Evolutionary conservation across 148 eudicot species (phyloP), one percentile per base, ranked within the genome.

Genomic region (Oxyria digyna): DNA sequence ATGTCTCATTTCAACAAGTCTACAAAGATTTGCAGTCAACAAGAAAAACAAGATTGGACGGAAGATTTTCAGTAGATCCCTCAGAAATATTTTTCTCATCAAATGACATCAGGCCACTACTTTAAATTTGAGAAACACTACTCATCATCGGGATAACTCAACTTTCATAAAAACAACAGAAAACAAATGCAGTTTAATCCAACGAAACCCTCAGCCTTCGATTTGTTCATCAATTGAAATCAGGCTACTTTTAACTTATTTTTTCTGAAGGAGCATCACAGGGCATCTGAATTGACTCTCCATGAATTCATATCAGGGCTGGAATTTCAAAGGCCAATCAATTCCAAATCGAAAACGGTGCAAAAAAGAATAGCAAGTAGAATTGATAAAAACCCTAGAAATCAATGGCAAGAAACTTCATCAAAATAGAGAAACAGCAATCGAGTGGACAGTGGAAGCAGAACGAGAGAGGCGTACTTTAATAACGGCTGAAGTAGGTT

Each of bases 101-200:
- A 69, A 4, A n/a, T 24, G 42, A 31, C 18, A 69, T 69, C 71
- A 69, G 71, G 49, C 71, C 71, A 69, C 71, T 69, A 69, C 71
- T 69, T 69, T 69, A 23, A 69, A 14, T 46, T 59, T 29, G 37
- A 48, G 15, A 46, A 66, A 21, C 57, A 26, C 23, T n/a, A 32
- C 10, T 69, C 71, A 15, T 69, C 71, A 69, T 20, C 8, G 71
- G 71, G 71, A 69, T 42, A 4, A 4, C 41, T 35, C 18, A 11
- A 3, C 12, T 26, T 10, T 12, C 24, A 2, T 35, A 35, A 35
- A 46, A 12, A 46, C 65, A 59, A 1, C 1, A 1, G 4, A 4
- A 0, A 31, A 59, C 11, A 24, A 27, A 1, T 0, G 13, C 13
- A n/a, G n/a, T n/a, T 55, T 1, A 26, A 55, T 55, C n/a, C 62